These are phyloP conservation scores for Ganoderma multipileum DNA, from an alignment of 1,284 basidiomycete species.

Conservation along the genomic window DNA sequence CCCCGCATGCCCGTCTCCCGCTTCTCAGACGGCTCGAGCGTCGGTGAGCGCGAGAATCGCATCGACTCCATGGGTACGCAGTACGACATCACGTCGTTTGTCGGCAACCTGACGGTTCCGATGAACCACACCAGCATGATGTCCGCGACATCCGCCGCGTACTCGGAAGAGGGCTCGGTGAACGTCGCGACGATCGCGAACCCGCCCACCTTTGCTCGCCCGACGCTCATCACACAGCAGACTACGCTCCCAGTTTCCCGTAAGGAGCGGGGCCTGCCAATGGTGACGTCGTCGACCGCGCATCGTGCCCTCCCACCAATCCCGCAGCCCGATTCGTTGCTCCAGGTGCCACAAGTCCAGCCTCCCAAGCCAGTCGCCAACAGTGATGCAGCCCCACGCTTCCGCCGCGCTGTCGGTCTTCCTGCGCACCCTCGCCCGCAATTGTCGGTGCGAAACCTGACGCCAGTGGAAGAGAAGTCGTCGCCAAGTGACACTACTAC, in stretches of 20 bases:
- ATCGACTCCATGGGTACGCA: slow-evolving; percentile 59
- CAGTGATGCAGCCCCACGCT: slow-evolving; percentile 19
- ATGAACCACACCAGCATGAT: slow-evolving; percentile 29
- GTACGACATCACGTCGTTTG: slow-evolving; percentile 80
- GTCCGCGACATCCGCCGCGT: slow-evolving; percentile 19
- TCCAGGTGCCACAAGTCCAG: slow-evolving; percentile 5
- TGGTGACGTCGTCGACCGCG: slow-evolving; percentile 1
- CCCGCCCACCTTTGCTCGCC: slow-evolving; percentile 22
- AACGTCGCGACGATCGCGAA: slow-evolving; percentile 24
- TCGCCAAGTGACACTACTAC: slow-evolving; percentile 23
- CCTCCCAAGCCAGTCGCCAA: neutral
- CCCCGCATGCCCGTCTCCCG: slow-evolving; percentile 31
- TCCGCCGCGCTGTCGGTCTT: slow-evolving; percentile 34
- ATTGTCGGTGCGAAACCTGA: slow-evolving; percentile 44
- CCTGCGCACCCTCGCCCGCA: slow-evolving; percentile 37
- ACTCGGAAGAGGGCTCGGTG: slow-evolving; percentile 28
- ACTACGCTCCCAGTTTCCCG: neutral
- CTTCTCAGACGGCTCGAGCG: slow-evolving; percentile 40
- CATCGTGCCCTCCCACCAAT: slow-evolving; percentile 9
- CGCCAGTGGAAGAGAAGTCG: slow-evolving; percentile 36
- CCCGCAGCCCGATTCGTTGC: slow-evolving; percentile 14
- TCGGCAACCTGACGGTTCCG: slow-evolving; percentile 47
- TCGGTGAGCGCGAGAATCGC: slow-evolving; percentile 29
- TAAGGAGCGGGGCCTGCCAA: neutral
- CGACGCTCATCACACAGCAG: slow-evolving; percentile 22